These are phyloP conservation scores for Nemania sp. DNA, from an alignment of 2,329 filamentous ascomycete species.

Conservation along the genomic window DNA sequence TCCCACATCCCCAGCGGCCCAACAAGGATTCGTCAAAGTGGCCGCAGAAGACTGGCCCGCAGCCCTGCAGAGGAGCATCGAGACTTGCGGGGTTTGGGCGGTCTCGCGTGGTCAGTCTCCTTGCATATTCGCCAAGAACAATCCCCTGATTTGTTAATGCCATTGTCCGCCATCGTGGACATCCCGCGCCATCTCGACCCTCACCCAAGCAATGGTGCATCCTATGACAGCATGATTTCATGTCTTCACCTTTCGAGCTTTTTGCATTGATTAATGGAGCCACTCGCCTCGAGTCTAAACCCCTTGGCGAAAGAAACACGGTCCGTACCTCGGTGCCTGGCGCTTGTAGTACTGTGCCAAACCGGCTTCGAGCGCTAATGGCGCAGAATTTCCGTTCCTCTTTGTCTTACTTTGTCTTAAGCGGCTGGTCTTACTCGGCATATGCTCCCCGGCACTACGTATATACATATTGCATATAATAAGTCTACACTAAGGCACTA, in stretches of 20 bases:
- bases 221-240: conserved; percentile 41
- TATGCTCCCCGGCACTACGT: conserved; percentile 7
- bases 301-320: conserved; percentile 29
- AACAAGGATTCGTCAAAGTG: conserved; percentile 33
- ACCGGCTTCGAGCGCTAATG: conserved; percentile 32
- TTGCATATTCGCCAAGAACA: conserved; percentile 38
- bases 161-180: conserved; percentile 31
- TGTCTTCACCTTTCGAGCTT: conserved; percentile 35
- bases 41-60: conserved; percentile 34
- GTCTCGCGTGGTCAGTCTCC: conserved; percentile 37
- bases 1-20: conserved; percentile 21
- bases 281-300: conserved; percentile 30
- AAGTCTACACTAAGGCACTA: background rate
- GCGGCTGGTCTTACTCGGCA: conserved; percentile 17
- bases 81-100: conserved; percentile 38
- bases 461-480: background rate
- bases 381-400: conserved; percentile 21
- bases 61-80: conserved; percentile 33
- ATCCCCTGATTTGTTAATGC: conserved; percentile 39
- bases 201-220: conserved; percentile 32
- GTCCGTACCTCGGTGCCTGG: conserved; percentile 33
- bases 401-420: conserved; percentile 11
- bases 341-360: conserved; percentile 23
- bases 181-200: conserved; percentile 36
- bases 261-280: conserved; percentile 39